Conservation (phyloP, 805 yeast species). For the Schwanniomyces vanrijiae region DNA sequence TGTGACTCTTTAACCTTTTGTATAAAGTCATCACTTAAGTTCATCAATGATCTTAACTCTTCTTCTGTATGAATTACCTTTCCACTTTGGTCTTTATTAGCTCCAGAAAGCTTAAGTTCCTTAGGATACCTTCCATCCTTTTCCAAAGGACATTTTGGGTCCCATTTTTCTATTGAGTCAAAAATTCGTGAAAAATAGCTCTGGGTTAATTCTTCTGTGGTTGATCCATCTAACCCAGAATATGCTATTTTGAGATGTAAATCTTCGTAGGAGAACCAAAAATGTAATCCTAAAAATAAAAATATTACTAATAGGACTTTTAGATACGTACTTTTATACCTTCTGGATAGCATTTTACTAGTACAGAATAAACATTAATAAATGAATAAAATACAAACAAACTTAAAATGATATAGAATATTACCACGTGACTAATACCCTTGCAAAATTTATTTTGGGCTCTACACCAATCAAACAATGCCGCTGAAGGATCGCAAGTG, state of each 20-base stretch:
- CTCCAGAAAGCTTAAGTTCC: not conserved
- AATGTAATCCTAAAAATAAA: not conserved
- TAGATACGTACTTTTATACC: not conserved
- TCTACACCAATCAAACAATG: not conserved
- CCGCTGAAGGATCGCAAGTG: not conserved
- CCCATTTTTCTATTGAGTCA: not conserved
- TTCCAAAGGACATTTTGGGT: not conserved
- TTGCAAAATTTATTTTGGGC: not conserved
- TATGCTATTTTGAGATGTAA: not conserved
- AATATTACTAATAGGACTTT: not conserved
- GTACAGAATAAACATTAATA: not conserved
- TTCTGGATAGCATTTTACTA: not conserved
- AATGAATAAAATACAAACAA: not conserved
- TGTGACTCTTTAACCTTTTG: constrained; percentile 15
- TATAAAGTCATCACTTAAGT: not conserved
- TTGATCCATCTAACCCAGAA: not conserved
- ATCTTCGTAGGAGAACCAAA: not conserved
- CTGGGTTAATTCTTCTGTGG: not conserved
- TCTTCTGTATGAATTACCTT: not conserved
- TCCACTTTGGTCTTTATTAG: not conserved
- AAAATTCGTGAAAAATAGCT: not conserved
- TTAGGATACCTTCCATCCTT: not conserved
- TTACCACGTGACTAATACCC: not conserved
- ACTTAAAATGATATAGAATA: no score
- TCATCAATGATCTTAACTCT: not conserved